phyloP scores from a whole-genome alignment of 768 basidiomycete species.

The Collybia sordida region DNA sequence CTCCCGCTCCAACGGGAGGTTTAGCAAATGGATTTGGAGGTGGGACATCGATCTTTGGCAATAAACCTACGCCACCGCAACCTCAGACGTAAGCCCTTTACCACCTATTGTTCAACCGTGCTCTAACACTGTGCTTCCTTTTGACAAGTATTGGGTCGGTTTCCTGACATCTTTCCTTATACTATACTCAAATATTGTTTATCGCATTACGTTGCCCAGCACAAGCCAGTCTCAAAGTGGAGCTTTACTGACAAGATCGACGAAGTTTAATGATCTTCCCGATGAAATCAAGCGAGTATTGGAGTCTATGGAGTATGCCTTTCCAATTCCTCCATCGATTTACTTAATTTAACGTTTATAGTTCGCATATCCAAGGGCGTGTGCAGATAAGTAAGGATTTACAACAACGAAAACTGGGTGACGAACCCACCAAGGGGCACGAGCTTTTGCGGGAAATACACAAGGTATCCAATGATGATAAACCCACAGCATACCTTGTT shows the following conservation, averaged over 20 bases:
- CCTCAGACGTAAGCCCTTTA: constrained; percentile 25
- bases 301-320: constrained; percentile 69
- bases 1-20: constrained; percentile 26
- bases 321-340: background rate
- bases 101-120: constrained; percentile 1
- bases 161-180: background rate
- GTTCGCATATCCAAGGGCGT: constrained; percentile 72
- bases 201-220: constrained; percentile 2
- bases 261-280: constrained; percentile 83
- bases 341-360: constrained; percentile 21
- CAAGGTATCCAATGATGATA: constrained; percentile 45
- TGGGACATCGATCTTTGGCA: constrained; percentile 27
- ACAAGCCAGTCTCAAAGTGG: constrained; percentile 21
- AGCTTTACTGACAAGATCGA: constrained; percentile 51
- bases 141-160: constrained; percentile 17
- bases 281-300: constrained; percentile 64
- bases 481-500: too few species aligned
- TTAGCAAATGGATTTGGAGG: constrained; percentile 23
- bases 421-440: constrained; percentile 71
- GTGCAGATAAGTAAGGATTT: constrained; percentile 80
- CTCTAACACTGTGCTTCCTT: background rate
- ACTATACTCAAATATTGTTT: background rate
- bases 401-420: constrained; percentile 72
- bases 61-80: constrained; percentile 24
- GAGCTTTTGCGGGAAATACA: constrained; percentile 66